phyloP scores from a whole-genome alignment of 176 grass and related monocot genomes.

The Phoenix roebelenii region DNA sequence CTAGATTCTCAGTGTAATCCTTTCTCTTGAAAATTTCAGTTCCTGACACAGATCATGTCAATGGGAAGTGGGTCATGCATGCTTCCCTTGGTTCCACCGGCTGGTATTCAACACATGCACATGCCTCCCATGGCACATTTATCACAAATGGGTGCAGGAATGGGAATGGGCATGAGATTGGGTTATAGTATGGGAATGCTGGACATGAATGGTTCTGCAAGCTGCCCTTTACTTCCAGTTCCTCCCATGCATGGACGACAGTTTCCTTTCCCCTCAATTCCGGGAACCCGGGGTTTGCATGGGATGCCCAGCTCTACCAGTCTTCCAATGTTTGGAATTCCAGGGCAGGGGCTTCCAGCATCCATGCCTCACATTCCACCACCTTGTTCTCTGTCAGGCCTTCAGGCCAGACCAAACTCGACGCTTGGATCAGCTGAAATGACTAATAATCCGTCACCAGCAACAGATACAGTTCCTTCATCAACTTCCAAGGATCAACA shows the following conservation, averaged over 20 bases:
- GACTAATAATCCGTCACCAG: too few species aligned
- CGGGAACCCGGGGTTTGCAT: neutral
- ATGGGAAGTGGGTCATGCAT: too few species aligned
- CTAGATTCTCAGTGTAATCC: too few species aligned
- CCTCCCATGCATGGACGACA: constrained; percentile 5
- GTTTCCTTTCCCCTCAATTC: neutral
- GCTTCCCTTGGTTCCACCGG: too few species aligned
- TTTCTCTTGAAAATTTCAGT: too few species aligned
- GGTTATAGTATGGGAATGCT: constrained; percentile 5
- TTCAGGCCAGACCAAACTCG: neutral
- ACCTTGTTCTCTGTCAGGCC: neutral
- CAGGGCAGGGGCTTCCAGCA: constrained; percentile 4
- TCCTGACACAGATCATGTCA: too few species aligned
- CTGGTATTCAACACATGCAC: too few species aligned
- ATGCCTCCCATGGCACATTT: too few species aligned
- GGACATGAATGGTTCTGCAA: constrained; percentile 8
- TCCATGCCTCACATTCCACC: neutral
- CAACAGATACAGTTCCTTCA: too few species aligned
- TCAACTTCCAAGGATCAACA: too few species aligned
- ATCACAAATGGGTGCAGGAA: too few species aligned
- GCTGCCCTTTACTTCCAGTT: constrained; percentile 1
- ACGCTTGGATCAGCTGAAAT: neutral
- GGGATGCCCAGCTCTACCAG: neutral
- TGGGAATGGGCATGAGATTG: too few species aligned
- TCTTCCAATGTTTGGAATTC: constrained; percentile 6